A percentile compares a stretch with the other conserved stretches of the same genome.
These are phyloP conservation scores for Medicago ruthenica DNA, from an alignment of 306 rosid species.

Conservation along the genomic window DNA sequence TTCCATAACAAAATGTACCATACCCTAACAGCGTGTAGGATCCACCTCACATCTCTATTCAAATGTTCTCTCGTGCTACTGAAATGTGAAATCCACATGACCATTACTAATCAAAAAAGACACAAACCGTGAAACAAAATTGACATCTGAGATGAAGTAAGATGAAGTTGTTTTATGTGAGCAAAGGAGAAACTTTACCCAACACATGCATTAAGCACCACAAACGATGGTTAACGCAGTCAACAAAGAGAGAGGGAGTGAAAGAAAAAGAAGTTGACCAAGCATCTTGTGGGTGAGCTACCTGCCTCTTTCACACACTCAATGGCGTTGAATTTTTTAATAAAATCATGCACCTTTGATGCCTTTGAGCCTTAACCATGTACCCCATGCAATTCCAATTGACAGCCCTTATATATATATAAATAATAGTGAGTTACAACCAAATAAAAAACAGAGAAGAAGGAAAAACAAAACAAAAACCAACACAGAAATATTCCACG, in stretches of 20 bases:
- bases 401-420: slow-evolving; percentile 61
- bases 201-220: slow-evolving; percentile 39
- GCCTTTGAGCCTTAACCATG: slow-evolving; percentile 52
- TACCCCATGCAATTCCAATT: slow-evolving; percentile 52
- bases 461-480: slow-evolving; percentile 24
- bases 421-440: slow-evolving; percentile 46
- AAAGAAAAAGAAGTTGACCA: slow-evolving; percentile 75
- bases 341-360: slow-evolving; percentile 92
- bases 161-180: slow-evolving; percentile 47
- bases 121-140: slow-evolving; percentile 43
- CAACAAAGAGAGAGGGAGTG: slow-evolving; percentile 52
- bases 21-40: not conserved
- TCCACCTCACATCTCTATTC: not conserved
- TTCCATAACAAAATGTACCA: not conserved
- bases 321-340: slow-evolving; percentile 97
- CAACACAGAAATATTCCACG: slow-evolving; percentile 48
- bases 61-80: not conserved
- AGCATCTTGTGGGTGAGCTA: slow-evolving; percentile 97
- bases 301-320: slow-evolving; percentile 94
- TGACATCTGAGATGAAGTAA: slow-evolving; percentile 38
- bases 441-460: slow-evolving; percentile 34
- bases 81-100: slow-evolving; percentile 1
- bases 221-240: slow-evolving; percentile 41
- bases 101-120: slow-evolving; percentile 7
- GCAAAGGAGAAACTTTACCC: slow-evolving; percentile 51